phyloP scores from a whole-genome alignment of 2,329 filamentous ascomycete genomes.

The Aspergillus udagawae region DNA sequence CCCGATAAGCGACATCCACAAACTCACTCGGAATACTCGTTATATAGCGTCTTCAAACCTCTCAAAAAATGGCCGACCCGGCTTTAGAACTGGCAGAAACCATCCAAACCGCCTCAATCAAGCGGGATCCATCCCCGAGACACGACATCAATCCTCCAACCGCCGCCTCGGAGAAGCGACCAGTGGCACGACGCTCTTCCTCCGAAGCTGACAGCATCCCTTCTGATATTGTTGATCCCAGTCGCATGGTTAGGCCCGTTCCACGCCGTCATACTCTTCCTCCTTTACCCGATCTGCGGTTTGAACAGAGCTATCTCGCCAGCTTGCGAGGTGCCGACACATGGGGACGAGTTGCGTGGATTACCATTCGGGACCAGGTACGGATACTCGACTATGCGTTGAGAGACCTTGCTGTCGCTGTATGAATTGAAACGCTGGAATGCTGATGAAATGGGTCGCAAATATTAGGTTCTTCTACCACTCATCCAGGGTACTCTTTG shows the following conservation, averaged over 20 bases:
- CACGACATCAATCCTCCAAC: constrained; percentile 82
- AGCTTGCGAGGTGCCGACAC: constrained; percentile 77
- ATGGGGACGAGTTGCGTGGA: constrained; percentile 74
- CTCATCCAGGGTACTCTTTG: constrained; percentile 85
- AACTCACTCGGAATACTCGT: not conserved
- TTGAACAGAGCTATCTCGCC: constrained; percentile 96
- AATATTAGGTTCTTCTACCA: constrained; percentile 73
- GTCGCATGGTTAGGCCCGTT: constrained; percentile 31
- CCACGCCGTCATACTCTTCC: constrained; percentile 56
- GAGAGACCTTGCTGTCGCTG: not conserved
- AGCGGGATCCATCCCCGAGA: constrained; percentile 62
- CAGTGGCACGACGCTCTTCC: constrained; percentile 51
- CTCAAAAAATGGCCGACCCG: constrained; percentile 52
- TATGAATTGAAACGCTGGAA: not conserved
- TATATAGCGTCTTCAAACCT: not conserved
- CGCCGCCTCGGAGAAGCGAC: constrained; percentile 62
- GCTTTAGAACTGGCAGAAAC: constrained; percentile 70
- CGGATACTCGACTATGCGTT: not conserved
- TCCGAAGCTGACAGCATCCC: constrained; percentile 43
- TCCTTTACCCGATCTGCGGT: constrained; percentile 74
- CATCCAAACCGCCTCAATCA: constrained; percentile 76
- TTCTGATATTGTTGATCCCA: constrained; percentile 45
- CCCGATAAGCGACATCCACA: not conserved
- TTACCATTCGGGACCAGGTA: constrained; percentile 88
- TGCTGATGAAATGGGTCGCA: not conserved